phyloP scores from a whole-genome alignment of 1,139 yeast species.

The Zygosaccharomyces pseudobailii region DNA sequence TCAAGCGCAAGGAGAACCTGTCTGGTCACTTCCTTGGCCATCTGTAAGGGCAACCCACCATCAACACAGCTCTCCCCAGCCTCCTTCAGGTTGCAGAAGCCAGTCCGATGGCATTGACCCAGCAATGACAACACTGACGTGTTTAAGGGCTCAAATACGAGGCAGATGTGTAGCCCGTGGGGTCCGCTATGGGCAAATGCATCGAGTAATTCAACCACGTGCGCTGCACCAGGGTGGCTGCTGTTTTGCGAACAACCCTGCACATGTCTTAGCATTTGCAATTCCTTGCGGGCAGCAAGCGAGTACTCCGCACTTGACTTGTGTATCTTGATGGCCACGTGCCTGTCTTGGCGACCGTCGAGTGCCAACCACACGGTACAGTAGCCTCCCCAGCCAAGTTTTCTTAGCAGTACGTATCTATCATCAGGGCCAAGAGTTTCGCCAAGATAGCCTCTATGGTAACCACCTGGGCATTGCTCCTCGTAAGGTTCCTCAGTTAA shows the following conservation, averaged over 20 bases:
- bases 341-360: slow-evolving; percentile 49
- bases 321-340: slow-evolving; percentile 82
- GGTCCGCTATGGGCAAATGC: slow-evolving; percentile 75
- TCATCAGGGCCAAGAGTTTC: slow-evolving; percentile 58
- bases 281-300: slow-evolving; percentile 85
- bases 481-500: background rate
- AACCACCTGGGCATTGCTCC: slow-evolving; percentile 74
- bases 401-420: slow-evolving; percentile 63
- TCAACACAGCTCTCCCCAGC: slow-evolving; percentile 12
- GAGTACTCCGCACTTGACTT: slow-evolving; percentile 64
- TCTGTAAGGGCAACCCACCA: slow-evolving; percentile 66
- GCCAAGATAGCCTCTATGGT: slow-evolving; percentile 78
- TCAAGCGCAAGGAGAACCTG: slow-evolving; percentile 74
- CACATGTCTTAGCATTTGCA: slow-evolving; percentile 46
- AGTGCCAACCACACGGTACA: slow-evolving; percentile 85
- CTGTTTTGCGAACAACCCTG: slow-evolving; percentile 42
- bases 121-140: slow-evolving; percentile 52
- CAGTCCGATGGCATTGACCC: slow-evolving; percentile 13
- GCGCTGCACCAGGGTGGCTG: slow-evolving; percentile 64
- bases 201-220: slow-evolving; percentile 66
- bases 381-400: slow-evolving; percentile 90
- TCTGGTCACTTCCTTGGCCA: slow-evolving; percentile 76
- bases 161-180: slow-evolving; percentile 77
- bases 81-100: slow-evolving; percentile 2
- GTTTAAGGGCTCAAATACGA: slow-evolving; percentile 88